A percentile compares a stretch with the other conserved stretches of the same genome.
Conservation (phyloP, 225 moss, liverwort and hornwort species). For the Ulota crispa region DNA sequence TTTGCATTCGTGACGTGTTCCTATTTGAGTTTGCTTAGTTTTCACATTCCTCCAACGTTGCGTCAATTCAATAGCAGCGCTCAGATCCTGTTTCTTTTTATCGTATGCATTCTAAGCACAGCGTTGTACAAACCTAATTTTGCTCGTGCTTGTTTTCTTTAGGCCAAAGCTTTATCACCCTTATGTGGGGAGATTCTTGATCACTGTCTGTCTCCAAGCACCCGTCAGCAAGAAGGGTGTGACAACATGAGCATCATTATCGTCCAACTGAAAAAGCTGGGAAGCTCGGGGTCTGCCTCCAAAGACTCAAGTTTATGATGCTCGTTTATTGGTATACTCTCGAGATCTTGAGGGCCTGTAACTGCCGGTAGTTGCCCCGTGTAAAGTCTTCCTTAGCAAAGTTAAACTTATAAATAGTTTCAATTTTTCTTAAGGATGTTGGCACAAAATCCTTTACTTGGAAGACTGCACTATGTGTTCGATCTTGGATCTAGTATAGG, state of each 20-base stretch:
- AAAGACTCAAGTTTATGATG: conserved; percentile 41
- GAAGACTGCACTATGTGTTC: conserved; percentile 19
- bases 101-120: not conserved
- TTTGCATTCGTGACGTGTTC: not conserved
- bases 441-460: conserved; percentile 20
- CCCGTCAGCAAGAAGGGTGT: conserved; percentile 56
- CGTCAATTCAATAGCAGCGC: not conserved
- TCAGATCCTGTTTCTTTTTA: not conserved
- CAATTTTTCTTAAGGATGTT: conserved; percentile 19
- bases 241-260: conserved; percentile 68
- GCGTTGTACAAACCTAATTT: not conserved
- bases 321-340: not conserved
- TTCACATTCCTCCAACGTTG: not conserved
- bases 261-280: conserved; percentile 41
- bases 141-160: not conserved
- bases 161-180: conserved; percentile 45
- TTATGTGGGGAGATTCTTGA: conserved; percentile 55
- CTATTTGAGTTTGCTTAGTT: not conserved
- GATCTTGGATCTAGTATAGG: conserved; percentile 20
- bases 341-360: conserved; percentile 10
- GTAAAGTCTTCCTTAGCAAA: conserved; percentile 27
- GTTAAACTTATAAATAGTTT: conserved; percentile 32
- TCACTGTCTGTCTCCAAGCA: conserved; percentile 52
- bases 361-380: conserved; percentile 12
- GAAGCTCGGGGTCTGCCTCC: conserved; percentile 36